phyloP scores from a whole-genome alignment of 2,329 filamentous ascomycete species.

The Colletotrichum graminicola region DNA sequence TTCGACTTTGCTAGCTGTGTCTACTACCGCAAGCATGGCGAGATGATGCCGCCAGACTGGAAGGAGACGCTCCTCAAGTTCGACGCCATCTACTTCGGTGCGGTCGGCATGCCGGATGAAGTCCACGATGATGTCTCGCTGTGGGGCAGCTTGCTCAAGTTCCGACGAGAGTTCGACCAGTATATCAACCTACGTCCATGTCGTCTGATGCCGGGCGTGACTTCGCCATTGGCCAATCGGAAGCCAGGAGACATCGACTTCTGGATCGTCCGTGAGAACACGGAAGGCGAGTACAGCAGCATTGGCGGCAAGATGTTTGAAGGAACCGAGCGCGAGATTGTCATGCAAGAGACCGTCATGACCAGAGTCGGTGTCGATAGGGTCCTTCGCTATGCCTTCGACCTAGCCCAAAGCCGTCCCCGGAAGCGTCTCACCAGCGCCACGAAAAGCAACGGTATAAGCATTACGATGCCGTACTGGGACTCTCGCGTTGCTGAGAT shows the following conservation, averaged over 20 bases:
- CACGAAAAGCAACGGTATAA: constrained; percentile 75
- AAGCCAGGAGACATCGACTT: constrained; percentile 69
- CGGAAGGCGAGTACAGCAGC: constrained; percentile 75
- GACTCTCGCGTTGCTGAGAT: constrained; percentile 71
- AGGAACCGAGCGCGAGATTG: constrained; percentile 69
- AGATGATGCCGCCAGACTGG: constrained; percentile 56
- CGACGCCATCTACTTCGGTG: constrained; percentile 74
- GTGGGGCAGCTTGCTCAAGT: constrained; percentile 73
- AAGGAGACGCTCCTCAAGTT: constrained; percentile 52
- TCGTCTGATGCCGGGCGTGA: constrained; percentile 69
- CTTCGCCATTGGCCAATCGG: constrained; percentile 67
- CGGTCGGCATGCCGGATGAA: constrained; percentile 68
- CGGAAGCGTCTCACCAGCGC: constrained; percentile 72
- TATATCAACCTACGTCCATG: constrained; percentile 76
- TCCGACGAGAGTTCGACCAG: constrained; percentile 73
- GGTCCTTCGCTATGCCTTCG: constrained; percentile 73
- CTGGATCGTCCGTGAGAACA: constrained; percentile 76
- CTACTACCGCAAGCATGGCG: constrained; percentile 59
- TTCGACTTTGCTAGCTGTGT: constrained; percentile 76
- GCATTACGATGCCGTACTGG: constrained; percentile 77
- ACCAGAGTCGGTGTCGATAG: constrained; percentile 70
- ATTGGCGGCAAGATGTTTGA: constrained; percentile 73
- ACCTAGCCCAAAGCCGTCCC: constrained; percentile 67
- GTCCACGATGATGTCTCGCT: constrained; percentile 76
- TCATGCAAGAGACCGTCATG: constrained; percentile 74